Evolutionary conservation across 305 asterid genomes (phyloP).

Genomic region (Fraxinus baroniana): DNA sequence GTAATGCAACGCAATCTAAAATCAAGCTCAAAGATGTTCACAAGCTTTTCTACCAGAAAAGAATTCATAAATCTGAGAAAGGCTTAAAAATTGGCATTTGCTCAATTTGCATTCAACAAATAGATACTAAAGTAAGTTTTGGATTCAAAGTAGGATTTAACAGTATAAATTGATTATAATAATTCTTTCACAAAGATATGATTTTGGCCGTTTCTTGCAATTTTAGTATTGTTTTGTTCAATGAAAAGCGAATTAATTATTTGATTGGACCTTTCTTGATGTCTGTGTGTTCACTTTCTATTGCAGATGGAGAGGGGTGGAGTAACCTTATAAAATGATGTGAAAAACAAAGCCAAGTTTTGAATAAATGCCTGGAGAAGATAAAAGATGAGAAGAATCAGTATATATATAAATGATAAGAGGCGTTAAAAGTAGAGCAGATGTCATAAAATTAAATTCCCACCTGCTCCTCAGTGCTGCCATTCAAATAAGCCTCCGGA

Average conservation of each 20-base stretch:
- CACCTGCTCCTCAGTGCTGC: conserved; percentile 93
- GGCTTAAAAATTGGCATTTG: background rate
- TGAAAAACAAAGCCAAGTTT: conserved; percentile 89
- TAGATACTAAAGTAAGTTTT: background rate
- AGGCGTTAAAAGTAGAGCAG: background rate
- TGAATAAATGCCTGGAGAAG: conserved; percentile 85
- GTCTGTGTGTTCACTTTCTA: conserved; percentile 2
- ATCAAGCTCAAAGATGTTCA: background rate
- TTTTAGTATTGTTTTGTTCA: no score
- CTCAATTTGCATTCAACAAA: background rate
- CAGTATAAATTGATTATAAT: background rate
- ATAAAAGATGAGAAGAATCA: conserved; percentile 22
- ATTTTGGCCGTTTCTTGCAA: background rate
- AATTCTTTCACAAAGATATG: background rate
- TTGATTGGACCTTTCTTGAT: background rate
- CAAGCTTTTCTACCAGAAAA: background rate
- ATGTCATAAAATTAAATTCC: conserved; percentile 15
- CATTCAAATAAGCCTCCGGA: conserved; percentile 76
- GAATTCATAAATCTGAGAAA: background rate
- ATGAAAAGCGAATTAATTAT: background rate
- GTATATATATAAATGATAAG: background rate
- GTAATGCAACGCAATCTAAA: background rate
- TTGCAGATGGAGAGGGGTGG: background rate
- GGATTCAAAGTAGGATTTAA: background rate
- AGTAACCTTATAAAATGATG: conserved; percentile 88